Base-by-base conservation (phyloP, 2,329 filamentous ascomycete species). In the Metarhizium sp. region DNA sequence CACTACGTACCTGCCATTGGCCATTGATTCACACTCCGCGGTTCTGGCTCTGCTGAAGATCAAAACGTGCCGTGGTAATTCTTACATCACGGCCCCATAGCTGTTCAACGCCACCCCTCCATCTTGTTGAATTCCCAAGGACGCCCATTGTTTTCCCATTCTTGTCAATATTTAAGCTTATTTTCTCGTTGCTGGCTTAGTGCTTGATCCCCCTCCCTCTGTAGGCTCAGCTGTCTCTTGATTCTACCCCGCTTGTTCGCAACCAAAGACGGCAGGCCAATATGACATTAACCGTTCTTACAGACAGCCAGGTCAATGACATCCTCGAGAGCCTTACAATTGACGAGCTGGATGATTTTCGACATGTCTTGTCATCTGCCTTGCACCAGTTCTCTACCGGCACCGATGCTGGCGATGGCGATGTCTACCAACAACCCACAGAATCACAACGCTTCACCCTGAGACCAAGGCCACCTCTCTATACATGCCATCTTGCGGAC, bases 401-500 rank as follows among this genome's bases (percentile, higher is more conserved):
- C 50, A 75, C 76, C 0, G 75, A 78, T 55, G 65, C 68, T 16
- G 66, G 71, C 30, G 67, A 73, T 38, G 68, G 69, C 42, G 72
- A 70, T 40, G 63, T 77, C 3, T 75, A 79, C 55, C 76, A 84
- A 60, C 81, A 85, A 61, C 83, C 82, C 72, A 76, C 55, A 74
- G 80, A 36, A 75, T 75, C 10, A 69, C 75, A 0, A 73, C 82
- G 7, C 66, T 75, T 45, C 78, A 78, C 30, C 65, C 70, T 1
- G 67, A 66, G 0, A 79, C 77, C 16, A 76, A 76, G 45, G 74
- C 77, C 34, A 85, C 81, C 18, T 88, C 85, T 2, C 71, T 90
- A 25, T 90, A 90, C 66, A 90, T 90, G 84, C 87, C 87, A 0
- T 86, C 86, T 1, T 82, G 78, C 29, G 83, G 83, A 57, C 79